Evolutionary conservation across 164 flowering plant genomes (phyloP).

Genomic region (Tetrastigma voinierianum): DNA sequence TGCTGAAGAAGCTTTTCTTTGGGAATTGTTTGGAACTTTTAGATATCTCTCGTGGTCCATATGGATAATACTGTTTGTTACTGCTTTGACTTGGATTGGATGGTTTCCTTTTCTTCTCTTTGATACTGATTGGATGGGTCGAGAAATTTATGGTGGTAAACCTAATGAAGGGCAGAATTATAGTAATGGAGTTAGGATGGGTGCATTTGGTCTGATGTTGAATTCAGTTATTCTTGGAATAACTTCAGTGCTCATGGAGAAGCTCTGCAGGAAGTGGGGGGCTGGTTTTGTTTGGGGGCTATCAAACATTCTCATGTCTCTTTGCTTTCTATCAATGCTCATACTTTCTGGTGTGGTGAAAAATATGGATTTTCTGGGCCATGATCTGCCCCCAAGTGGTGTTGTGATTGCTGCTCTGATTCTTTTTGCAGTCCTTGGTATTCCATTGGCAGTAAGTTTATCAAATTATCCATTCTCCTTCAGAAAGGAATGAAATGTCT

Average conservation of each 20-base stretch:
- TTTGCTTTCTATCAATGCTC: slow-evolving; percentile 80
- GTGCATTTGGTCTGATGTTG: slow-evolving; percentile 85
- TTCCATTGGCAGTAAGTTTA: slow-evolving; percentile 89
- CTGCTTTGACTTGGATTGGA: slow-evolving; percentile 86
- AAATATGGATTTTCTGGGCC: slow-evolving; percentile 31
- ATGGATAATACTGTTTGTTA: slow-evolving; percentile 71
- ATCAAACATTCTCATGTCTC: slow-evolving; percentile 77
- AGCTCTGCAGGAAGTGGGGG: slow-evolving; percentile 88
- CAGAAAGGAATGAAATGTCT: no score
- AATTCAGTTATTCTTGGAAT: slow-evolving; percentile 85
- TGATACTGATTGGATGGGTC: slow-evolving; percentile 99
- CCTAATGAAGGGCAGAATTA: slow-evolving; percentile 75
- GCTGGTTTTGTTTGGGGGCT: slow-evolving; percentile 89
- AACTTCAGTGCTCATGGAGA: slow-evolving; percentile 84
- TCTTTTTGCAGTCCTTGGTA: slow-evolving; percentile 77
- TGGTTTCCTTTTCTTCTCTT: slow-evolving; percentile 97
- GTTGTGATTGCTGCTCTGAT: slow-evolving; percentile 61
- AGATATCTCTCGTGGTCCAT: slow-evolving; percentile 58
- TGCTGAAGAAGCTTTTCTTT: slow-evolving; percentile 71
- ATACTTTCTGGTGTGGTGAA: slow-evolving; percentile 46
- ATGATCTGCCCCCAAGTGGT: slow-evolving; percentile 59
- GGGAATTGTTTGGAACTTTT: slow-evolving; percentile 85
- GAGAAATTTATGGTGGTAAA: slow-evolving; percentile 84
- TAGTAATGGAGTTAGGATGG: slow-evolving; percentile 81
- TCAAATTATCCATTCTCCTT: slow-evolving; percentile 5